These are phyloP conservation scores for Erythrobasidium yunnanense DNA, from an alignment of 768 basidiomycete genomes.

Conservation along the genomic window DNA sequence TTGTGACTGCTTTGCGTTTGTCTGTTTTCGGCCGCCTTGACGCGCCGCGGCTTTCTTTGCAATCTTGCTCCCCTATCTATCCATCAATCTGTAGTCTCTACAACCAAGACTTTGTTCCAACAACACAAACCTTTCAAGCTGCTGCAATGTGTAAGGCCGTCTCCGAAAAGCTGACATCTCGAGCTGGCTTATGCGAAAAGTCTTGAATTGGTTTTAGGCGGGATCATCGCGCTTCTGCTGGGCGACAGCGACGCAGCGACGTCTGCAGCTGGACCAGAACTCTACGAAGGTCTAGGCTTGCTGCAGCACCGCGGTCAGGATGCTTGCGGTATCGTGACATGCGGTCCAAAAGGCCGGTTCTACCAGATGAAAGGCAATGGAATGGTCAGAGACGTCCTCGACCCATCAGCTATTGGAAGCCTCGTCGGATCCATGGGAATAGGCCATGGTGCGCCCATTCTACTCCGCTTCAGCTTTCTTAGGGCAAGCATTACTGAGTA, in stretches of 20 bases:
- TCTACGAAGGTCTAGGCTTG: conserved; percentile 73
- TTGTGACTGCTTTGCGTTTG: too few species aligned
- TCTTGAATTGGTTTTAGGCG: conserved; percentile 31
- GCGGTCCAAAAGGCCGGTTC: conserved; percentile 85
- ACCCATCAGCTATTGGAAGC: conserved; percentile 60
- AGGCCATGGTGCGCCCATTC: conserved; percentile 64
- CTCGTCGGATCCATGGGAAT: conserved; percentile 92
- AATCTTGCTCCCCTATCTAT: too few species aligned
- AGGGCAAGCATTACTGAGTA: not conserved
- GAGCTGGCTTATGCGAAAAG: too few species aligned
- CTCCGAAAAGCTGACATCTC: too few species aligned
- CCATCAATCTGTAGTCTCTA: too few species aligned
- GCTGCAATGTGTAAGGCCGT: too few species aligned
- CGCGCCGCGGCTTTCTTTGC: too few species aligned
- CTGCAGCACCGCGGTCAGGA: conserved; percentile 96
- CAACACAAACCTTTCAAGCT: too few species aligned
- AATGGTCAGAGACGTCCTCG: conserved; percentile 88
- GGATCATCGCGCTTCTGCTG: conserved; percentile 37
- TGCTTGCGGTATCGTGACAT: conserved; percentile 93
- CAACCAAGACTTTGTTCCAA: too few species aligned
- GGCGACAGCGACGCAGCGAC: conserved; percentile 24
- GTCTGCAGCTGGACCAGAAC: conserved; percentile 34
- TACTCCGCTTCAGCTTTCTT: too few species aligned
- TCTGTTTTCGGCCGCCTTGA: too few species aligned
- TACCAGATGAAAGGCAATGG: conserved; percentile 99